These are phyloP conservation scores for Arthrocladium fulminans DNA, from an alignment of 2,329 filamentous ascomycete genomes.

Conservation along the genomic window DNA sequence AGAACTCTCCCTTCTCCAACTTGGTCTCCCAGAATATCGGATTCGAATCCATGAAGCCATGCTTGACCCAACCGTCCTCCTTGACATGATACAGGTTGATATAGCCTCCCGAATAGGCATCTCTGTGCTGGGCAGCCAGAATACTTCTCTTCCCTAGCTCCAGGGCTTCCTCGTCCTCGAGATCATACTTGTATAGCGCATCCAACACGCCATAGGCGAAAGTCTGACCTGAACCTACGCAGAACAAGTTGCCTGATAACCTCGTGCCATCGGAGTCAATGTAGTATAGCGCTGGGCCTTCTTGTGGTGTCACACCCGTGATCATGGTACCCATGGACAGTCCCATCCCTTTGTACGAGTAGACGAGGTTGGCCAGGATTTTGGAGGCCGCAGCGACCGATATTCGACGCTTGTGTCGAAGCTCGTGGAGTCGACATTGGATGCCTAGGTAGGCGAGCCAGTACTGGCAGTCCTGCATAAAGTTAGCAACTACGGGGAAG, in stretches of 20 bases:
- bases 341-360: slow-evolving; percentile 98
- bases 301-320: slow-evolving; percentile 87
- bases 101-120: slow-evolving; percentile 96
- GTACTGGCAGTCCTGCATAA: slow-evolving; percentile 85
- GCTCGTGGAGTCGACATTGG: slow-evolving; percentile 98
- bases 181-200: slow-evolving; percentile 85
- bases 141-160: slow-evolving; percentile 89
- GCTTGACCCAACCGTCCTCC: slow-evolving; percentile 97
- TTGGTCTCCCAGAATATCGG: slow-evolving; percentile 99
- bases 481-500: slow-evolving; percentile 17
- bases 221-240: slow-evolving; percentile 94
- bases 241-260: slow-evolving; percentile 90
- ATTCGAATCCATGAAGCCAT: slow-evolving; percentile 96
- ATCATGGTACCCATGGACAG: slow-evolving; percentile 99
- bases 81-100: slow-evolving; percentile 99
- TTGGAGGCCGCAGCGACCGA: slow-evolving; percentile 94
- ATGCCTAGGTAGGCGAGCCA: slow-evolving; percentile 98
- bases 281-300: slow-evolving; percentile 97
- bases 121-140: slow-evolving; percentile 87
- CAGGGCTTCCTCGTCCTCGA: slow-evolving; percentile 78
- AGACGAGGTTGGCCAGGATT: slow-evolving; percentile 96
- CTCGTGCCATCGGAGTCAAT: slow-evolving; percentile 96
- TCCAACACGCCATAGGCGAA: slow-evolving; percentile 98
- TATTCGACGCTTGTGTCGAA: slow-evolving; percentile 97
- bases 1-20: slow-evolving; percentile 96